A percentile compares a stretch with the other conserved stretches of the same genome.
Evolutionary conservation across 257 asterid species (phyloP).

Genomic region (Datura wrightii): DNA sequence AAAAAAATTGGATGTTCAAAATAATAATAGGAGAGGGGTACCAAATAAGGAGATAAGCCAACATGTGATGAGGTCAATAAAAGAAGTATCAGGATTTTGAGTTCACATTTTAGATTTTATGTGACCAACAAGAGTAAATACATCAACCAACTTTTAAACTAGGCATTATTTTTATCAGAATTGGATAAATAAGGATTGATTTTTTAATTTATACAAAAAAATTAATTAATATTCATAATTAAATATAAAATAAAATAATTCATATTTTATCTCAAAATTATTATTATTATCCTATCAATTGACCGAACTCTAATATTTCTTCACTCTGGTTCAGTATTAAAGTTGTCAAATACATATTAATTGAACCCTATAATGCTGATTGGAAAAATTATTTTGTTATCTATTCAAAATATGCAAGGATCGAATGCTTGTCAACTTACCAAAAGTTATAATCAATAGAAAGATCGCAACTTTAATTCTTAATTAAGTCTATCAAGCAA

Average conservation of each 20-base stretch:
- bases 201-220: background rate
- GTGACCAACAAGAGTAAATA: background rate
- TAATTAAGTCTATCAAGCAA: too few species aligned
- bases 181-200: background rate
- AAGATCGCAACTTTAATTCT: too few species aligned
- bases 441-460: too few species aligned
- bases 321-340: background rate
- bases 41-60: background rate
- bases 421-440: too few species aligned
- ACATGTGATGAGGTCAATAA: background rate
- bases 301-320: background rate
- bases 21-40: background rate
- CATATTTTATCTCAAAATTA: background rate
- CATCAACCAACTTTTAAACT: background rate
- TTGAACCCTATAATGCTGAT: background rate
- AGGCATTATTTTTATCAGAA: background rate
- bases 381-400: background rate
- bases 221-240: background rate
- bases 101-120: conserved; percentile 11
- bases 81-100: background rate
- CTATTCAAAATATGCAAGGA: too few species aligned
- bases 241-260: background rate
- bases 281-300: background rate
- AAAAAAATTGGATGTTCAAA: background rate
- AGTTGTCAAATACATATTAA: background rate